Base-by-base conservation (phyloP, 352 stramenopile species). In the Thalassiosira allenii region DNA sequence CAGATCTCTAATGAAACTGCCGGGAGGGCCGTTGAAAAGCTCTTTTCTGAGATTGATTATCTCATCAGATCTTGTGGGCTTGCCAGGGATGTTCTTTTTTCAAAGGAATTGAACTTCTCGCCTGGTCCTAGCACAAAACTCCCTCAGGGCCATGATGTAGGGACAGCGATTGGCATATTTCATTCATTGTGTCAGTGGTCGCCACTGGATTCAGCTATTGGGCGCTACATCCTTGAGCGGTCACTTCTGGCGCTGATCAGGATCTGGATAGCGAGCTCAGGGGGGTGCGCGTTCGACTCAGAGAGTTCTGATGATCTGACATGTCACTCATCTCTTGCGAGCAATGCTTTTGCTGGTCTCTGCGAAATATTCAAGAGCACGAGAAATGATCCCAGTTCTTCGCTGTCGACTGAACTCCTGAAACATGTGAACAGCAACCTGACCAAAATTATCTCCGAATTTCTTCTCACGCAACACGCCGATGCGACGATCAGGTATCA, bases 1-100 rank as follows among this genome's bases (percentile, higher is more conserved):
- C 3, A 56, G 17, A 30, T 74, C 20, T 57, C 41, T 57, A 56
- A 56, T 56, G 49, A 63, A 44, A 67, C 34, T 37, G 56, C 51
- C 14, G 43, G 47, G 12, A 43, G 0, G 43, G 58, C 54, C 27
- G 65, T 68, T 0, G 49, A 78, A 14, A 78, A 44, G 40, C 66
- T 84, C 25, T 88, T 88, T 71, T 49, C 27, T 34, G 75, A 84
- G 63, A 82, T 88, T 2, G 71, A 84, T 14, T 76, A 63, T 64
- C 47, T 75, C 30, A 33, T 84, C 0, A 41, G 51, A 59, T 78
- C 81, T 40, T 84, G 61, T 27, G 49, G 49, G 17, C 33, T 84
- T n/a, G 40, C 44, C 23, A 23, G 37, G 61, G 37, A 70, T 37
- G 23, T 75, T 59, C 54, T 88, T 34, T 62, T 80, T 57, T 72